phyloP scores from a whole-genome alignment of 208 protist species.

The Leishmania tarentolae region DNA sequence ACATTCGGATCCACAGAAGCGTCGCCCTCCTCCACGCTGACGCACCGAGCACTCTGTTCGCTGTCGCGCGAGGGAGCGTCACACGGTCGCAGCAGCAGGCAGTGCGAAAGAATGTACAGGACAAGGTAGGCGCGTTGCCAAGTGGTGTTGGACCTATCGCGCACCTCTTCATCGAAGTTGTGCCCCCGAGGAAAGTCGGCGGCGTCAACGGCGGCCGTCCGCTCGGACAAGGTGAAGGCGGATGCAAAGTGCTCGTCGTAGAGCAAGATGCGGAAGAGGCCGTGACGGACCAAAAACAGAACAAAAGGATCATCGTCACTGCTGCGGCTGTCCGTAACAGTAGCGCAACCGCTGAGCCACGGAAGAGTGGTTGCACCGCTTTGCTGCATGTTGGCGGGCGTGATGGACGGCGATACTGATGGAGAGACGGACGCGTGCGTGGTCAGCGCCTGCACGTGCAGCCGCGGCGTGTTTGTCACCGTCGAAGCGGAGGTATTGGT shows the following conservation, averaged over 20 bases:
- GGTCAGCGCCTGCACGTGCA: background rate
- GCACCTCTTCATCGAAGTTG: background rate
- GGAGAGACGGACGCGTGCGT: background rate
- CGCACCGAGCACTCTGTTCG: background rate
- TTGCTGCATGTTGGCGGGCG: background rate
- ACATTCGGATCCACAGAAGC: background rate
- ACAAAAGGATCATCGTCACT: constrained; percentile 14
- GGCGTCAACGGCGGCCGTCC: background rate
- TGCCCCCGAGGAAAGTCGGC: background rate
- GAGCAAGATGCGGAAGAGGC: constrained; percentile 48
- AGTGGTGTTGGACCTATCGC: background rate
- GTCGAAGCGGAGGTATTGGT: background rate
- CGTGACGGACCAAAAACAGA: constrained; percentile 40
- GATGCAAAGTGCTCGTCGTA: constrained; percentile 31
- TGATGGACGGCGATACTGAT: background rate
- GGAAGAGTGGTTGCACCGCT: background rate
- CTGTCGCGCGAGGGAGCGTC: background rate
- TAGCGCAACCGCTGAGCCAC: background rate
- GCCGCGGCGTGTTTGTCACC: background rate
- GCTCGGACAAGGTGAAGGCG: constrained; percentile 26
- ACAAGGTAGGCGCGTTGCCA: constrained; percentile 17
- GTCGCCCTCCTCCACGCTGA: background rate
- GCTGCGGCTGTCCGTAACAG: background rate
- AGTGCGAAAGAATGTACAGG: constrained; percentile 18
- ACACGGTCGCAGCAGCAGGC: constrained; percentile 20